Evolutionary conservation across 495 filamentous ascomycete species (phyloP).

Genomic region (Lophiostoma macrostomum): DNA sequence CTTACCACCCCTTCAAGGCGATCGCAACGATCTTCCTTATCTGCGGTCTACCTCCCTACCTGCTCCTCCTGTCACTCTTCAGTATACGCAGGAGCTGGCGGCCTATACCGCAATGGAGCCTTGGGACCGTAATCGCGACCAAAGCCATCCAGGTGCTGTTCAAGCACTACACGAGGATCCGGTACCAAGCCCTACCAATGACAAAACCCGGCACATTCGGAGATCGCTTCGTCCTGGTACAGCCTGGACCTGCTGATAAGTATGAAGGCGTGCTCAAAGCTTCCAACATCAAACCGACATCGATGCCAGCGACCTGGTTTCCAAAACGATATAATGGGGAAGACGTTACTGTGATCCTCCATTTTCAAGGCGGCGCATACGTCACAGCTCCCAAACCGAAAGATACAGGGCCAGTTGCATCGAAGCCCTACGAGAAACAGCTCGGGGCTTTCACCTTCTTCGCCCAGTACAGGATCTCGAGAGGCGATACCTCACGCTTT

Average conservation of each 20-base stretch:
- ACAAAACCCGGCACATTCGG: no score
- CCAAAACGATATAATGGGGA: neutral
- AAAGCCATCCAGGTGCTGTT: no score
- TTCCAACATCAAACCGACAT: slow-evolving; percentile 2
- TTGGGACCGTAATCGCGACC: no score
- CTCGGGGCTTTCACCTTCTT: slow-evolving; percentile 20
- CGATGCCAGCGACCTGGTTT: slow-evolving; percentile 9
- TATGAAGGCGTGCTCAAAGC: slow-evolving; percentile 1
- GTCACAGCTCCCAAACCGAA: slow-evolving; percentile 39
- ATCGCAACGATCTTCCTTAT: no score
- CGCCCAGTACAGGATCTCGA: slow-evolving; percentile 32
- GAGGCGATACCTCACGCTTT: slow-evolving; percentile 13
- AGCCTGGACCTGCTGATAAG: neutral
- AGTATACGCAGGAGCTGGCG: no score
- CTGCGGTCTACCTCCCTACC: no score
- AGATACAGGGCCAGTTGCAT: slow-evolving; percentile 31
- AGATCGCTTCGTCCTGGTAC: slow-evolving; percentile 5
- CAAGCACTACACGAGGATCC: no score
- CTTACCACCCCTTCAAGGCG: no score
- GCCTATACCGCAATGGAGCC: no score
- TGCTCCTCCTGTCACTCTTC: no score
- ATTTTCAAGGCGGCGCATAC: slow-evolving; percentile 53
- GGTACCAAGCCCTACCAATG: no score
- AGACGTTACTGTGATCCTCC: slow-evolving; percentile 34
- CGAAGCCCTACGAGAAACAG: slow-evolving; percentile 28